Evolutionary conservation across 495 filamentous ascomycete species (phyloP), one percentile per base, ranked within the genome.

Genomic region (Chaetomium tenue): DNA sequence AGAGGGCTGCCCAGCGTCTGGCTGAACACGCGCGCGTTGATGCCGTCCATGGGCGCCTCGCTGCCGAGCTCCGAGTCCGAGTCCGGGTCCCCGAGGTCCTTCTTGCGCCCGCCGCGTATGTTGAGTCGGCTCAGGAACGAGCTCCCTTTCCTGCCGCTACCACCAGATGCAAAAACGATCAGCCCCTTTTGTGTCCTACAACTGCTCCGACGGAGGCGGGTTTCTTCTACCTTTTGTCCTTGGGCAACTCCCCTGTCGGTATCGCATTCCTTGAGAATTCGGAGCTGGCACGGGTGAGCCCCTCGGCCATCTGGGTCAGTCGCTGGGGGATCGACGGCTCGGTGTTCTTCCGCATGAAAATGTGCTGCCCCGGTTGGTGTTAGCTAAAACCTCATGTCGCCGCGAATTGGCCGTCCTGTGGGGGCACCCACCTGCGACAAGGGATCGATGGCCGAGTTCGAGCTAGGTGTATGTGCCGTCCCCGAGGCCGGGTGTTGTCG

Each of bases 51-150:
- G 62, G 91, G 85, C 48, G 74, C 76, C 58, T 92, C 89, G 64
- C 88, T 88, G 15, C 74, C 74, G 40, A 84, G 70, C 68, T 91
- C 89, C 16, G 88, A 90, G 67, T 85, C 88, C 71, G 90, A 86
- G 69, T 95, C 91, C 48, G 84, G 79, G 37, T 81, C 78, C 39
- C 78, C 77, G 15, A 76, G 67, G 51, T 83, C 80, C 58, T 87
- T 86, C 70, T 87, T 90, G 75, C 89, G 93, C 77, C 89, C 93
- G 58, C 82, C 82, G 23, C 88, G 92, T 67, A 98, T 89, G 66
- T 76, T 79, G 30, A 86, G 74, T 47, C 92, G 88, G 77, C 92
- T 96, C 51, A 99, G 84, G 71, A 99, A 96, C 16, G 91, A 96
- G 33, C 89, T 87, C 7, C 90, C 90, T 77, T 93, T 96, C 78